Conservation (phyloP, 2,329 filamentous ascomycete species). For the Sclerotinia trifoliorum region DNA sequence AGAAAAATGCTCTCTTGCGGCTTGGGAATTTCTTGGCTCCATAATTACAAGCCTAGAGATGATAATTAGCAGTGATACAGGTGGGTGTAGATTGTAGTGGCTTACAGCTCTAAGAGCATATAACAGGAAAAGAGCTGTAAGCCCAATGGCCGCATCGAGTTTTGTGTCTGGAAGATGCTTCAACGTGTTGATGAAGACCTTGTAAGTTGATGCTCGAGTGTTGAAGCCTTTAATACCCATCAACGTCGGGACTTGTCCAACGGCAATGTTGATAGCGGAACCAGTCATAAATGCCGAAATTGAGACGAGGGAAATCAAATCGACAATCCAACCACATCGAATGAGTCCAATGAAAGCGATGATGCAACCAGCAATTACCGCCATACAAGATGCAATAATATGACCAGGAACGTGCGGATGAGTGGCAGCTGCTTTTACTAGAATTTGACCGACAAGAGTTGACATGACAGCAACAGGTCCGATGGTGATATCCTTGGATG, state of each 20-base stretch:
- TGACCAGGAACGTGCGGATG: conserved; percentile 60
- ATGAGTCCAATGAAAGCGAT: conserved; percentile 76
- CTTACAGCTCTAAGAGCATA: conserved; percentile 65
- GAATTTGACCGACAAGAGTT: conserved; percentile 80
- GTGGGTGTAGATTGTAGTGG: too few relatives aligned
- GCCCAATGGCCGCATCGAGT: conserved; percentile 82
- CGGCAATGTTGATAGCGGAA: conserved; percentile 83
- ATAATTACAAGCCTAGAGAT: conserved; percentile 52
- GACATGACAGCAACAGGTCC: conserved; percentile 97
- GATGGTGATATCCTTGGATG: conserved; percentile 97
- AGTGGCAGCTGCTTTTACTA: conserved; percentile 58
- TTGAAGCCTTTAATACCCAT: conserved; percentile 71
- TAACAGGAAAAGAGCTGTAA: conserved; percentile 76
- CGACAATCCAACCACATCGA: conserved; percentile 84
- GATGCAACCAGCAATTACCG: conserved; percentile 74
- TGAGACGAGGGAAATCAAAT: conserved; percentile 85
- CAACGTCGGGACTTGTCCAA: conserved; percentile 77
- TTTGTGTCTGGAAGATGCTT: conserved; percentile 65
- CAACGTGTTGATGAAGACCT: conserved; percentile 78
- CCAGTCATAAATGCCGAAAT: conserved; percentile 97
- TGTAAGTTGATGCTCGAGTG: conserved; percentile 75
- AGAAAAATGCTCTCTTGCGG: conserved; percentile 77
- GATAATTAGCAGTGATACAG: background rate
- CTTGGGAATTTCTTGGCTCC: conserved; percentile 68
- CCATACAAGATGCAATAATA: conserved; percentile 73